These are phyloP conservation scores for Paramecium caudatum DNA, from an alignment of 73 alveolate genomes.

Conservation along the genomic window DNA sequence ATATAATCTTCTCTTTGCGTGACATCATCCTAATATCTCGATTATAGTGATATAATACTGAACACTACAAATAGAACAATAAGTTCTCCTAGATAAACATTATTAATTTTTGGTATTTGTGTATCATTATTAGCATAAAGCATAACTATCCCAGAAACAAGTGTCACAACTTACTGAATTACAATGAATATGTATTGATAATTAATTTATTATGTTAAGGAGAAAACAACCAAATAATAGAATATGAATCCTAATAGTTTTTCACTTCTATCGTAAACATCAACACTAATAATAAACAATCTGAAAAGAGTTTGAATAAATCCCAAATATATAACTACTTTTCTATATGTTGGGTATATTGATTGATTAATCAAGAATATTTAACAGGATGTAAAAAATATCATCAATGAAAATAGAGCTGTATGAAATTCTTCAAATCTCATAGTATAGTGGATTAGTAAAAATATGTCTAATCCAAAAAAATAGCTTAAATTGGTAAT, in stretches of 20 bases:
- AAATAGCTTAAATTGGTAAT: slow-evolving; percentile 31
- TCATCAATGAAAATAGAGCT: neutral
- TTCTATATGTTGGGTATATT: neutral
- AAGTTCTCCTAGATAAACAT: slow-evolving; percentile 2
- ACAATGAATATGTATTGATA: slow-evolving; percentile 2
- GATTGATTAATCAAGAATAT: slow-evolving; percentile 2
- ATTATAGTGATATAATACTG: neutral
- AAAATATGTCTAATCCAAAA: slow-evolving; percentile 35
- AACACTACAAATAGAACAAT: neutral
- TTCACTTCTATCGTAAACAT: neutral
- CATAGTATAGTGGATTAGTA: slow-evolving; percentile 14
- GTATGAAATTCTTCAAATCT: neutral
- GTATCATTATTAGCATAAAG: slow-evolving; percentile 1
- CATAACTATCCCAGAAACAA: slow-evolving; percentile 19
- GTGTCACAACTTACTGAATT: neutral
- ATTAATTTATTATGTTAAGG: slow-evolving; percentile 2
- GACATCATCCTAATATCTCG: slow-evolving; percentile 53
- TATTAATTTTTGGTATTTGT: neutral
- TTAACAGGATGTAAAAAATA: neutral
- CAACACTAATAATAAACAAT: slow-evolving; percentile 24
- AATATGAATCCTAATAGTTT: neutral
- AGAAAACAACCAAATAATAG: neutral
- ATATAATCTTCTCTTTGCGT: slow-evolving; percentile 52
- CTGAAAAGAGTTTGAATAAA: slow-evolving; percentile 15
- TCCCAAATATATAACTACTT: slow-evolving; percentile 14